Evolutionary conservation across 495 filamentous ascomycete species (phyloP).

Genomic region (Neurospora tetraspora): DNA sequence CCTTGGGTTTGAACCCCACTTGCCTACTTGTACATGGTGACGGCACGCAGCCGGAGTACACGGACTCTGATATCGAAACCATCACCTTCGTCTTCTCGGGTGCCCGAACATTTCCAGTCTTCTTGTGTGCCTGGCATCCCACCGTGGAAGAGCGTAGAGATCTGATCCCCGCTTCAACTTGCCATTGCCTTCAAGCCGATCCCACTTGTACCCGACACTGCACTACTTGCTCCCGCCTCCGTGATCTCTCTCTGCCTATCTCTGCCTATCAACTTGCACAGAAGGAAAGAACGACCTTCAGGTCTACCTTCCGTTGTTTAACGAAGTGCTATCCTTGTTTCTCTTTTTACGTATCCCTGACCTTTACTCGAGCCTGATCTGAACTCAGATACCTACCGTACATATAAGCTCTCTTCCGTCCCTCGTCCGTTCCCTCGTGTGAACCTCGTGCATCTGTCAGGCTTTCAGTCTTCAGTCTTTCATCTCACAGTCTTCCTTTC

Average conservation of each 20-base stretch:
- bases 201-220: no score
- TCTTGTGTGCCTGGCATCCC: not conserved
- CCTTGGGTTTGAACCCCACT: not conserved
- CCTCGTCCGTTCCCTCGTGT: not conserved
- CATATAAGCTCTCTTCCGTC: not conserved
- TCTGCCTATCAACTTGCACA: not conserved
- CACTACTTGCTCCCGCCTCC: not conserved
- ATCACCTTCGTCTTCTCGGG: not conserved
- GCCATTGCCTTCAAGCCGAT: no score
- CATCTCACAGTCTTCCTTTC: not conserved
- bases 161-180: not conserved
- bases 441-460: not conserved
- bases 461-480: not conserved
- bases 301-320: not conserved
- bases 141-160: not conserved
- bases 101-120: not conserved
- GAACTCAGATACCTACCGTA: not conserved
- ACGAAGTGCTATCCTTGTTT: not conserved
- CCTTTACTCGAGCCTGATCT: not conserved
- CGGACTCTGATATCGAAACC: not conserved
- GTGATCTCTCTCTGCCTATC: not conserved
- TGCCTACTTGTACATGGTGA: not conserved
- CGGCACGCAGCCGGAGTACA: not conserved
- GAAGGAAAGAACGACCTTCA: not conserved
- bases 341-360: not conserved